Conservation (phyloP, 2,329 filamentous ascomycete genomes). For the Colletotrichum spaethianum region DNA sequence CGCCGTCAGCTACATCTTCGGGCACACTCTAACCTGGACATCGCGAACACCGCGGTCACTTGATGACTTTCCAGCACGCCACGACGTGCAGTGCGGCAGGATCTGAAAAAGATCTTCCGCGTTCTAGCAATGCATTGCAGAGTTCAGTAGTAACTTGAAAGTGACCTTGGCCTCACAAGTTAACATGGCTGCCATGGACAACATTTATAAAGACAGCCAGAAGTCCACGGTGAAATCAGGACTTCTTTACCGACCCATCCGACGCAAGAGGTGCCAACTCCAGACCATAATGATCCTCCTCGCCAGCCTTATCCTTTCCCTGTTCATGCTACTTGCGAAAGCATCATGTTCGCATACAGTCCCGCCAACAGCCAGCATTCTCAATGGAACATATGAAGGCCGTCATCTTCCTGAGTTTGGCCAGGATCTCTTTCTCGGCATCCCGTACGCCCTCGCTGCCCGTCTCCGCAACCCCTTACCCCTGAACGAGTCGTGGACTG, state of each 20-base stretch:
- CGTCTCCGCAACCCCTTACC: conserved; percentile 66
- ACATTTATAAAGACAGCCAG: neutral
- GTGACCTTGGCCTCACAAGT: neutral
- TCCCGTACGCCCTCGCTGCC: conserved; percentile 62
- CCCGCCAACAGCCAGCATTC: conserved; percentile 7
- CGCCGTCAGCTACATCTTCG: neutral
- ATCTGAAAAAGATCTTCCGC: neutral
- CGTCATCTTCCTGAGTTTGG: conserved; percentile 52
- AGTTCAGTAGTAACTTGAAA: neutral
- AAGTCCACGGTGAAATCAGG: neutral
- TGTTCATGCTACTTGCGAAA: conserved; percentile 3
- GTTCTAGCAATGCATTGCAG: neutral
- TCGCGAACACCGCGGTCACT: neutral
- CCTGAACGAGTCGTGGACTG: conserved; percentile 61
- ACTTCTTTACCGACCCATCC: neutral
- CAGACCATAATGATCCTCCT: neutral
- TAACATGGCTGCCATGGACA: neutral
- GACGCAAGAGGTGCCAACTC: neutral
- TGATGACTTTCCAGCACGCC: neutral
- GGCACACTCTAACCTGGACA: neutral
- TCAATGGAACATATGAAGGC: conserved; percentile 58
- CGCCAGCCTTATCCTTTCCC: neutral
- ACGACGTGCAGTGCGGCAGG: neutral
- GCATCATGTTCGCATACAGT: neutral
- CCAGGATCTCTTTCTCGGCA: conserved; percentile 62